Evolutionary conservation across 2,329 filamentous ascomycete species (phyloP).

Genomic region (Alternaria incomplexa): DNA sequence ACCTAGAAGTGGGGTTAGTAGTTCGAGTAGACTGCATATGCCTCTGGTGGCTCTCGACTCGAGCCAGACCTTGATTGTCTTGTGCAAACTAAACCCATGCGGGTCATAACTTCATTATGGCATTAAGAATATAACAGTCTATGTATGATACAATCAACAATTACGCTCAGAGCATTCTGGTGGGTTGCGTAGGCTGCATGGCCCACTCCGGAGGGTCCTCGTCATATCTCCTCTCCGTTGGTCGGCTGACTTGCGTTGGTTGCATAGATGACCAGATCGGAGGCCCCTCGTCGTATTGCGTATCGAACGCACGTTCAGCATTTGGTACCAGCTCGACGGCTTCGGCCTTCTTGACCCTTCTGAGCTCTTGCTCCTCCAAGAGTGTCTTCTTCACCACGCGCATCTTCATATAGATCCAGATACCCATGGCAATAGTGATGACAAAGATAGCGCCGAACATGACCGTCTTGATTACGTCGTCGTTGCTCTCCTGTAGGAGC

Average conservation of each 20-base stretch:
- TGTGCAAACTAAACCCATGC: not conserved
- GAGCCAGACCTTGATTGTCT: not conserved
- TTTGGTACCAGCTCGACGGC: constrained; percentile 24
- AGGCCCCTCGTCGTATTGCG: constrained; percentile 26
- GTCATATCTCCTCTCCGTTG: constrained; percentile 8
- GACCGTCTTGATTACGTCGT: constrained; percentile 32
- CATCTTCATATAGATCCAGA: constrained; percentile 46
- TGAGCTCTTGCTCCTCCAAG: constrained; percentile 40
- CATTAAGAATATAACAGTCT: constrained; percentile 15
- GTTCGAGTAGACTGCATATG: not conserved
- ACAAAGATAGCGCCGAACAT: constrained; percentile 40
- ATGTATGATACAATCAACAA: not conserved
- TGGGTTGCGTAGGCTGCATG: constrained; percentile 27
- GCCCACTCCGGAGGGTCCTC: constrained; percentile 12
- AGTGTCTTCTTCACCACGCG: constrained; percentile 38
- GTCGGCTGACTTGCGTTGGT: constrained; percentile 17
- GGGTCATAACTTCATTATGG: constrained; percentile 21
- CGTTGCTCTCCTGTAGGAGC: constrained; percentile 34
- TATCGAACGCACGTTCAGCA: constrained; percentile 25
- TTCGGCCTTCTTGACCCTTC: constrained; percentile 26
- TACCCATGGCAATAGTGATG: constrained; percentile 38
- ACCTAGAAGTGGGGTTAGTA: constrained; percentile 6
- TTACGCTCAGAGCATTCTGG: constrained; percentile 20
- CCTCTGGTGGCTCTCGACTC: no score
- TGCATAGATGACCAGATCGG: constrained; percentile 21